phyloP scores from a whole-genome alignment of 2,329 filamentous ascomycete species.

The Pseudopyrenochaeta lycopersici region DNA sequence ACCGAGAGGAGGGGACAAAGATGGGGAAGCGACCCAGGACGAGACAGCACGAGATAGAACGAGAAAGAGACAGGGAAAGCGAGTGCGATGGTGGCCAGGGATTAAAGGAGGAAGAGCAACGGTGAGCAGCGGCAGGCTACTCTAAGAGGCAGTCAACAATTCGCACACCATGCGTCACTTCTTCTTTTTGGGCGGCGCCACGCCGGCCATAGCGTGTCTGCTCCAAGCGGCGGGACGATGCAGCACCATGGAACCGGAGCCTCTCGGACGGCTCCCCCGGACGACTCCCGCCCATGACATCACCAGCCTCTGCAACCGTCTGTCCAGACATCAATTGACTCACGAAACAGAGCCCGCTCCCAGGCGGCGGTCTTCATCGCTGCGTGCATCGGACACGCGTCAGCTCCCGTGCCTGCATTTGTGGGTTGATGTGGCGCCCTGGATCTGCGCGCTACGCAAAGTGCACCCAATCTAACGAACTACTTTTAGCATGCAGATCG shows the following conservation, averaged over 20 bases:
- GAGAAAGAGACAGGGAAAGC: too few species aligned
- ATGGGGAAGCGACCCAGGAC: too few species aligned
- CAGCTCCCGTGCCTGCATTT: background rate
- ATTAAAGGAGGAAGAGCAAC: background rate
- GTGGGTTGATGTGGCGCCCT: background rate
- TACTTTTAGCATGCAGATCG: background rate
- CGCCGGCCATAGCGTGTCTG: background rate
- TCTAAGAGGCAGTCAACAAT: background rate
- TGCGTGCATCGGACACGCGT: background rate
- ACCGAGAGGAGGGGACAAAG: background rate
- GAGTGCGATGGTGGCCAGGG: background rate
- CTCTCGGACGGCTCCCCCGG: background rate
- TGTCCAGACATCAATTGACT: background rate
- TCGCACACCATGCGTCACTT: slow-evolving; percentile 5
- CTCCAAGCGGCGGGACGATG: background rate
- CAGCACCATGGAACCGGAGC: background rate
- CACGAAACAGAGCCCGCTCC: background rate
- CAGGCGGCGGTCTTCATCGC: background rate
- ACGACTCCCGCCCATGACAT: background rate
- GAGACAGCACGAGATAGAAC: background rate
- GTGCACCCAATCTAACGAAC: background rate
- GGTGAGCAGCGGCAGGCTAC: background rate
- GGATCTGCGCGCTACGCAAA: background rate
- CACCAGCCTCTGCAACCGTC: background rate
- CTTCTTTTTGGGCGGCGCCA: background rate